A percentile compares a stretch with the other conserved stretches of the same genome.
Evolutionary conservation across 768 basidiomycete species (phyloP).

Genomic region (Termitomyces titanicus): DNA sequence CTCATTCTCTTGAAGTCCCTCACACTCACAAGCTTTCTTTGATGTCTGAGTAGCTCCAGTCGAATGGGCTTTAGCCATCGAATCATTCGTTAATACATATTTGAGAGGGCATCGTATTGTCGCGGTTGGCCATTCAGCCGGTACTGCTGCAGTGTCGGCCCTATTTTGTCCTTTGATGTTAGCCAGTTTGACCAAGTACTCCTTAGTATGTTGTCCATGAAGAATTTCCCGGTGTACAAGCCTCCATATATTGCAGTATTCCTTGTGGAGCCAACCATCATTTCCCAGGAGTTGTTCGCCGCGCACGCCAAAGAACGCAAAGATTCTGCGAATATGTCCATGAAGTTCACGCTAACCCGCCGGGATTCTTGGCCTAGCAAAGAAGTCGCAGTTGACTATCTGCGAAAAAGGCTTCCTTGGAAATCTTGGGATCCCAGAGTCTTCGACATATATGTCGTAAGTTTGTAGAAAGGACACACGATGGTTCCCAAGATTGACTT

Average conservation of each 20-base stretch:
- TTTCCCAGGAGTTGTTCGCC: constrained; percentile 22
- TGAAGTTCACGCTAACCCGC: constrained; percentile 18
- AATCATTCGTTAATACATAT: constrained; percentile 10
- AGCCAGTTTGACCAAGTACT: too few relatives aligned
- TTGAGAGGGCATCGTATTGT: constrained; percentile 21
- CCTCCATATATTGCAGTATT: constrained; percentile 21
- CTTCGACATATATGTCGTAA: constrained; percentile 22
- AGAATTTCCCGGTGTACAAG: constrained; percentile 2
- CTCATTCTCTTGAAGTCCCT: neutral
- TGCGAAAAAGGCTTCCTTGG: constrained; percentile 23
- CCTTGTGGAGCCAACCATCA: constrained; percentile 29
- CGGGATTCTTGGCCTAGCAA: constrained; percentile 22
- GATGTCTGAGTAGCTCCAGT: constrained; percentile 13
- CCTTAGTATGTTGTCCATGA: constrained; percentile 15
- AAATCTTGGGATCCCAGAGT: constrained; percentile 26
- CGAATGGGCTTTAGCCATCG: constrained; percentile 19
- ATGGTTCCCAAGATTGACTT: neutral
- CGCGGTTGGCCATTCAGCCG: constrained; percentile 29
- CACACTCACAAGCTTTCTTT: neutral
- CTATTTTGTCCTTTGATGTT: neutral
- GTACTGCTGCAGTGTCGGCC: constrained; percentile 26
- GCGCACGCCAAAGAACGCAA: constrained; percentile 13
- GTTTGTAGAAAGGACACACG: neutral
- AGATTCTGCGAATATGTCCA: constrained; percentile 11
- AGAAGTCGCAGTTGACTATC: constrained; percentile 23